Evolutionary conservation across 345 rosid species (phyloP).

Genomic region (Bretschneidera sinensis): DNA sequence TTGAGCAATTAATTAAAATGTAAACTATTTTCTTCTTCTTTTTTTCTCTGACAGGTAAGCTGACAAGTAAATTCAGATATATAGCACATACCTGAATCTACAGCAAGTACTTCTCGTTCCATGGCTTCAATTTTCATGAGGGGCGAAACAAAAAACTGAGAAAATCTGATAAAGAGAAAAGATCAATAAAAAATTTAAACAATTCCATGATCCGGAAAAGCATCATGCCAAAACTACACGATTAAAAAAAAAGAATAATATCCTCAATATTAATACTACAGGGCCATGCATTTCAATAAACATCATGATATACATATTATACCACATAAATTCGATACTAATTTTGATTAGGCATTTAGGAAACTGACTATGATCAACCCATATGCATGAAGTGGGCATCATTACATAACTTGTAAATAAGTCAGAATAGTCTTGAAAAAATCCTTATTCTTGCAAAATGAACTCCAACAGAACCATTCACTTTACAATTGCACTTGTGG

Average conservation of each 20-base stretch:
- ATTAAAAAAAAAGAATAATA: neutral
- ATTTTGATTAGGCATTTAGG: neutral
- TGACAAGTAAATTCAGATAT: conserved; percentile 8
- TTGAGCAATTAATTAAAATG: neutral
- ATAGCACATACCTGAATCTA: conserved; percentile 74
- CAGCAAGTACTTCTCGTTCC: conserved; percentile 96
- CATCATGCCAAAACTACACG: conserved; percentile 4
- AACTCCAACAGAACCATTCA: neutral
- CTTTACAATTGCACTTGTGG: neutral
- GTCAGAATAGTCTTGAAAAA: neutral
- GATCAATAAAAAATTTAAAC: conserved; percentile 18
- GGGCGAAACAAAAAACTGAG: conserved; percentile 97
- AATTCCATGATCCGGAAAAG: neutral
- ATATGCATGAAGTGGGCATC: neutral
- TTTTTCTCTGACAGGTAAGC: neutral
- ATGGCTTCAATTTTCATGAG: conserved; percentile 88
- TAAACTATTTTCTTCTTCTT: no score
- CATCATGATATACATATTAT: neutral
- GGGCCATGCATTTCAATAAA: no score
- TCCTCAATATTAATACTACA: neutral
- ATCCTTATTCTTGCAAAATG: neutral
- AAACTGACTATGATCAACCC: neutral
- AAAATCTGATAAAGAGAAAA: conserved; percentile 61
- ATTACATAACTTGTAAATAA: neutral
- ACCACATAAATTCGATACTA: neutral